phyloP scores from a whole-genome alignment of 768 basidiomycete species.

The Cystobasidium ongulense region DNA sequence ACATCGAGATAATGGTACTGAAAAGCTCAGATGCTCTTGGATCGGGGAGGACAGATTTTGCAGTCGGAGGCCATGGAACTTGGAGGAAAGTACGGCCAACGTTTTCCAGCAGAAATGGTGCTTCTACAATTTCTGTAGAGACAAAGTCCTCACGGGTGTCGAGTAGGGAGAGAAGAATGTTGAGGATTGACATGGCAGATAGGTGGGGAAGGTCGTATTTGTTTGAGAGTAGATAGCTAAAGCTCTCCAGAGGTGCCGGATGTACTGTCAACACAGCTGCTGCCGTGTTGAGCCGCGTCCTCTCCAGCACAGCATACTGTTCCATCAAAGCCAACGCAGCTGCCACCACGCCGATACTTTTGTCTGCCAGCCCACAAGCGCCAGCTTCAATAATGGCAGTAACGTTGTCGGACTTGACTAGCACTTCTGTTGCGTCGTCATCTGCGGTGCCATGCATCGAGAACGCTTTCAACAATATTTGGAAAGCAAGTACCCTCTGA shows the following conservation, averaged over 20 bases:
- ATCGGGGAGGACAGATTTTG: background rate
- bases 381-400: background rate
- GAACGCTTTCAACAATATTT: conserved; percentile 4
- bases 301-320: background rate
- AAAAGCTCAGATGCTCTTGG: background rate
- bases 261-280: conserved; percentile 7
- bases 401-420: conserved; percentile 7
- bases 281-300: background rate
- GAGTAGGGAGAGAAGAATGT: background rate
- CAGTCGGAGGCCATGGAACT: conserved; percentile 18
- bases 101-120: conserved; percentile 14
- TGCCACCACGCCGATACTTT: conserved; percentile 1
- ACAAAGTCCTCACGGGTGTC: conserved; percentile 24
- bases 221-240: background rate
- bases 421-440: background rate
- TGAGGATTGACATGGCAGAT: background rate
- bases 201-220: background rate
- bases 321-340: background rate
- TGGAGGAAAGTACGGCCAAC: background rate
- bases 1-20: background rate
- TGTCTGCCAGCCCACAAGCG: conserved; percentile 2
- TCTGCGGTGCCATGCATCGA: no score
- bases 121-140: conserved; percentile 2
- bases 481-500: conserved; percentile 11
- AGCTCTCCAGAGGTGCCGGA: background rate